Percentiles rank a stretch among this genome's conserved stretches.
Conservation (phyloP, 1,139 yeast species). For the Arxiozyma slooffiae region DNA sequence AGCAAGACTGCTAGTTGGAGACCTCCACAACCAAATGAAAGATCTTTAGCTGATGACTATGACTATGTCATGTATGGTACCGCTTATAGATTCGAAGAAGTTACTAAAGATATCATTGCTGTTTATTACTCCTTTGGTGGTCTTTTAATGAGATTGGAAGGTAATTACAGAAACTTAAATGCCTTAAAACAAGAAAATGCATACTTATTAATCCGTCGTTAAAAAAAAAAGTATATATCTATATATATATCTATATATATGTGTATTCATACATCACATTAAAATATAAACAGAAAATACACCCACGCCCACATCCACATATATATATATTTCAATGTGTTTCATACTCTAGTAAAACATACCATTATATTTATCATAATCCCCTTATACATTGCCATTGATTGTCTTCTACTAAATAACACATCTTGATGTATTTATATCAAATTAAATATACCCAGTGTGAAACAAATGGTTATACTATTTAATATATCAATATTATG, state of each 20-base stretch:
- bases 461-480: slow-evolving; percentile 55
- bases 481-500: slow-evolving; percentile 52
- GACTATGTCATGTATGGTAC: slow-evolving; percentile 99
- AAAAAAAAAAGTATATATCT: slow-evolving; percentile 9
- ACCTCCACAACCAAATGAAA: slow-evolving; percentile 76
- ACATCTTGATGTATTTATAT: slow-evolving; percentile 49
- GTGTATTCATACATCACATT: neutral
- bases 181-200: slow-evolving; percentile 89
- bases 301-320: too few relatives aligned
- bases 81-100: slow-evolving; percentile 92
- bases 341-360: slow-evolving; percentile 38
- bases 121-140: slow-evolving; percentile 97
- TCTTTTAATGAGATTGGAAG: slow-evolving; percentile 84
- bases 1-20: slow-evolving; percentile 55
- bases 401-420: slow-evolving; percentile 47
- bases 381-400: slow-evolving; percentile 56
- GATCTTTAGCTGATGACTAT: slow-evolving; percentile 87
- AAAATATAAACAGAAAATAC: too few relatives aligned
- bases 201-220: slow-evolving; percentile 70
- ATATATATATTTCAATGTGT: slow-evolving; percentile 16
- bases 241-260: slow-evolving; percentile 3
- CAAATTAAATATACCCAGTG: slow-evolving; percentile 53
- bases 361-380: slow-evolving; percentile 48
- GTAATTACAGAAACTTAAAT: slow-evolving; percentile 83
- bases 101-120: slow-evolving; percentile 52